Conservation (phyloP, 2,329 filamentous ascomycete genomes). For the Aureobasidium sp. region DNA sequence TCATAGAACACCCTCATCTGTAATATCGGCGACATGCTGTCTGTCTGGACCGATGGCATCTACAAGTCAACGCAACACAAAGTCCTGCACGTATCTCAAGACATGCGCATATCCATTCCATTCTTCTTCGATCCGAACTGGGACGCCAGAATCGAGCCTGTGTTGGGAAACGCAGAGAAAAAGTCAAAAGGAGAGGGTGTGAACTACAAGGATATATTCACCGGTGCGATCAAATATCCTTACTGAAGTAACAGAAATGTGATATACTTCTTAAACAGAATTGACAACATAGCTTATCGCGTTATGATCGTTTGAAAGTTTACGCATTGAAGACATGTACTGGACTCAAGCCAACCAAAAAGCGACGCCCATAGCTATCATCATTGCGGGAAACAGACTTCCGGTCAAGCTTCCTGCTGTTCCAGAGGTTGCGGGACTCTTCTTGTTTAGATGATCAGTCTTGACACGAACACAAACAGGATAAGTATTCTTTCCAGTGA, state of each 20-base stretch:
- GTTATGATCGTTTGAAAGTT: too few relatives aligned
- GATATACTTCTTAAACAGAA: too few relatives aligned
- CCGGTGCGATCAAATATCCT: constrained; percentile 2
- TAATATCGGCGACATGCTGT: constrained; percentile 18
- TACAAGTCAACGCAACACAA: constrained; percentile 50
- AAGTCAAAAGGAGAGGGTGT: not conserved
- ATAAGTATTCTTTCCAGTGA: not conserved
- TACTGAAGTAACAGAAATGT: not conserved
- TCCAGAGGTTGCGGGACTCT: not conserved
- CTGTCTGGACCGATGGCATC: constrained; percentile 37
- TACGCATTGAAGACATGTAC: too few relatives aligned
- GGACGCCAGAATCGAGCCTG: constrained; percentile 27
- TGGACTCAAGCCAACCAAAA: not conserved
- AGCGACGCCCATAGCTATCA: not conserved
- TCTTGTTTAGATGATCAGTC: not conserved
- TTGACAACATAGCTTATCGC: too few relatives aligned
- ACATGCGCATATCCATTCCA: constrained; percentile 50
- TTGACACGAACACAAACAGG: not conserved
- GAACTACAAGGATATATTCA: constrained; percentile 10
- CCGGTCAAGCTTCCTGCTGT: not conserved
- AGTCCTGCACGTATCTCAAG: constrained; percentile 46
- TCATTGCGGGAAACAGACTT: not conserved
- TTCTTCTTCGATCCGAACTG: constrained; percentile 52
- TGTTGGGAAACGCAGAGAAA: not conserved
- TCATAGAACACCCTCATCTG: not conserved